These are phyloP conservation scores for Penicillium desertorum DNA, from an alignment of 495 filamentous ascomycete species.

Conservation along the genomic window DNA sequence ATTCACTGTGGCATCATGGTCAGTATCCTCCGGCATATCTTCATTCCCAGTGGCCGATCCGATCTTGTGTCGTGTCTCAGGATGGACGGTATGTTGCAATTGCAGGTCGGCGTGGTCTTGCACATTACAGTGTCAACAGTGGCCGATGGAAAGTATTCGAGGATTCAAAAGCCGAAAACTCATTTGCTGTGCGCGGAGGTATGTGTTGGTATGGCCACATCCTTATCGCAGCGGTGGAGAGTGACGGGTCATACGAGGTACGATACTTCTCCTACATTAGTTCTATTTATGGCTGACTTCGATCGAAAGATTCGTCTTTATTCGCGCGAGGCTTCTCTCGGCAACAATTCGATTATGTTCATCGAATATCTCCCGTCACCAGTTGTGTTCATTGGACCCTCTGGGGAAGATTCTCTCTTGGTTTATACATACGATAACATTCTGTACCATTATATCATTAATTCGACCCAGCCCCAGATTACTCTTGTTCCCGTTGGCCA, in stretches of 20 bases:
- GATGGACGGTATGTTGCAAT: slow-evolving; percentile 95
- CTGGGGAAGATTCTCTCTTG: slow-evolving; percentile 89
- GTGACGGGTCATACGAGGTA: slow-evolving; percentile 76
- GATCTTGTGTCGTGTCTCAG: slow-evolving; percentile 76
- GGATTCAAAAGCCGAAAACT: slow-evolving; percentile 76
- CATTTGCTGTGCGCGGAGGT: slow-evolving; percentile 87
- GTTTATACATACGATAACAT: slow-evolving; percentile 98
- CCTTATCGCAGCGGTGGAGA: slow-evolving; percentile 88
- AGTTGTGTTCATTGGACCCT: slow-evolving; percentile 79
- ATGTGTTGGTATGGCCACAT: slow-evolving; percentile 99
- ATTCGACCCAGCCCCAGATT: slow-evolving; percentile 64
- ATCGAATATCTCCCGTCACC: slow-evolving; percentile 76
- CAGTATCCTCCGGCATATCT: slow-evolving; percentile 84
- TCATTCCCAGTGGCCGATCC: slow-evolving; percentile 88
- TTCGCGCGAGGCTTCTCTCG: slow-evolving; percentile 81
- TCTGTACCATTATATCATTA: slow-evolving; percentile 90
- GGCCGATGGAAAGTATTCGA: slow-evolving; percentile 95
- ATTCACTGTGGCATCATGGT: slow-evolving; percentile 87
- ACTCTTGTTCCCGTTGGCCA: slow-evolving; percentile 88
- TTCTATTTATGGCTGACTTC: not conserved
- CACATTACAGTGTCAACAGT: slow-evolving; percentile 93
- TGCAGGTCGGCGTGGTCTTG: slow-evolving; percentile 86
- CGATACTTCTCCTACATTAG: slow-evolving; percentile 6
- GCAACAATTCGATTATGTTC: slow-evolving; percentile 68
- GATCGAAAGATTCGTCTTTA: slow-evolving; percentile 72